Evolutionary conservation across 345 rosid species (phyloP), one percentile per base, ranked within the genome.

Genomic region (Aquilaria yunnanensis): DNA sequence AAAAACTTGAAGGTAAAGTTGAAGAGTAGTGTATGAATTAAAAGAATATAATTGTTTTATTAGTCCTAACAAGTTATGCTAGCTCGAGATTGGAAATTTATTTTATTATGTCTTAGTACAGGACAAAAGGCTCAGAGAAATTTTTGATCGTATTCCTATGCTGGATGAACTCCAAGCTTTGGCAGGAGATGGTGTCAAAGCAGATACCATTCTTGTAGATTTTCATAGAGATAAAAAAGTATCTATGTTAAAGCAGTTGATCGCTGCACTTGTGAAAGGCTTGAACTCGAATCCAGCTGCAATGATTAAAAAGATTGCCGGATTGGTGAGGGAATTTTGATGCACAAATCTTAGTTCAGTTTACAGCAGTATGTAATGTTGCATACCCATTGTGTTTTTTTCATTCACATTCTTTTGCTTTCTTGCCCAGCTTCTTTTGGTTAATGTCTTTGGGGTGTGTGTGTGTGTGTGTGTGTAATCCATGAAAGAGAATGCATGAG

Each of bases 301-400:
- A 51, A 69, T 87, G 74, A 80, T 95, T 56, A 95, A 91, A 78
- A 95, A 91, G 84, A 89, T 91, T 64, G 96, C 96, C 12, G 96
- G 85, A 78, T 77, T 91, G 96, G 99, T 95, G 70, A 83, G 87
- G 71, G 48, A 46, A 60, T 11, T 46, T 68, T 50, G 32, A 45
- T 51, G 54, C 32, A 34, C 53, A 10, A 30, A 59, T 14, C 14
- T 43, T 29, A 13, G 54, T 14, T 60, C 34, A 29, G 54, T 61
- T 59, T 51, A 6, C 10, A 9, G 52, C 31, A 46, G 31, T 34
- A 16, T 59, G 1, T 9, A 11, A 29, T 5, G 43, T 23, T 59
- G 14, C 5, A 47, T 3, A 31, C 5, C 10, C 52, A 14, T 32
- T 32, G 16, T 37, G 13, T 8, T 32, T 47, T 57, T 51, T 52